Base-by-base conservation (phyloP, 2,329 filamentous ascomycete genomes). In the Ophiostoma populinum region DNA sequence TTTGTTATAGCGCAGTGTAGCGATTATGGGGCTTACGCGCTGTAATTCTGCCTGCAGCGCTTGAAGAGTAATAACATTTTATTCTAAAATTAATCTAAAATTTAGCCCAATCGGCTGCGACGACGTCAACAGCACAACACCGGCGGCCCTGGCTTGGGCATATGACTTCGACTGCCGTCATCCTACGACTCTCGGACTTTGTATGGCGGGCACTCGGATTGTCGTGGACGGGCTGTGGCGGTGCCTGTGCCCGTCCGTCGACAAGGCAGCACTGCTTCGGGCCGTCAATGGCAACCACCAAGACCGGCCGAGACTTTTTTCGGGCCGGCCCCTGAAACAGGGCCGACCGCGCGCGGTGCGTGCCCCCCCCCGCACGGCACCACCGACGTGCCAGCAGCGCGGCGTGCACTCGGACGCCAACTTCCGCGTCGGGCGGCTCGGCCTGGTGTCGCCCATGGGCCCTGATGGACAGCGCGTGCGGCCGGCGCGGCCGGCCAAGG, bases 201-300 rank as follows among this genome's bases (percentile, higher is more conserved):
- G 42, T 42, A 61, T 61, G 58, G 47, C 51, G 26, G 46, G 50
- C 38, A 45, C 52, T 32, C 55, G 54, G 41, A 45, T 64, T 34
- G 49, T 58, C 2, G 47, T 62, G 24, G 72, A 78, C 50, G 69
- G 71, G 40, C 59, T 79, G 30, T 75, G 71, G 69, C 66, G 67
- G 48, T 75, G 66, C 47, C 55, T 78, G 12, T 76, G 69, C 46
- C 72, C 72, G 10, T 63, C 61, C 7, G 56, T 69, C 38, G 63
- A 69, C 45, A 43, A 52, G 6, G 38, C 45, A 5, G 47, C 52
- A 3, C 47, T 63, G 10, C 50, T 51, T 4, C 55, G 46, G 34
- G 47, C 55, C 12, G 39, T 55, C 38, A 42, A 37, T 37, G 16
- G 20, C 36, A 28, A n/a, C n/a, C n/a, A n/a, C n/a, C n/a, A n/a